phyloP scores from a whole-genome alignment of 768 basidiomycete genomes.

The Exsudoporus frostii region DNA sequence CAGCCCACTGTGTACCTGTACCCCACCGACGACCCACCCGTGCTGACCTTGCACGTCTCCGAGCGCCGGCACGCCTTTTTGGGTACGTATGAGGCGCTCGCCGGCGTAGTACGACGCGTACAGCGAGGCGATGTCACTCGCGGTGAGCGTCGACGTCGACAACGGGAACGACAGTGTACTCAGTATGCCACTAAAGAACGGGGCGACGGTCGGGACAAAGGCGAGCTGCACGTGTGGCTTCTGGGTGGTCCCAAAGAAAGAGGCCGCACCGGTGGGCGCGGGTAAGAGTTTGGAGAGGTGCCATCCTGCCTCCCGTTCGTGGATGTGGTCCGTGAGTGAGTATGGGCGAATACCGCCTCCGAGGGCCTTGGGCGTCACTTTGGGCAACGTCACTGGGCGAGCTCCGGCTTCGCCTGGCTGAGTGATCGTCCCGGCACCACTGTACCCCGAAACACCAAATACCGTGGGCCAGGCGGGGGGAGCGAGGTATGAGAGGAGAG shows the following conservation, averaged over 20 bases:
- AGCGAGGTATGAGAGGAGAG: conserved; percentile 72
- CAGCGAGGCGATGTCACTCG: conserved; percentile 65
- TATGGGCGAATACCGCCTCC: conserved; percentile 79
- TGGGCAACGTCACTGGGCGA: conserved; percentile 71
- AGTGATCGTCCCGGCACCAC: conserved; percentile 87
- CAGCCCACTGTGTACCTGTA: conserved; percentile 87
- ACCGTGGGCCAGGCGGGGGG: conserved; percentile 67
- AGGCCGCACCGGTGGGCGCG: not conserved
- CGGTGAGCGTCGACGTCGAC: conserved; percentile 52
- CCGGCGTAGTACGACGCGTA: conserved; percentile 75
- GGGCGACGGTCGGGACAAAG: conserved; percentile 83
- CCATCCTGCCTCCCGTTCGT: conserved; percentile 90
- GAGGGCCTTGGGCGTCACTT: conserved; percentile 75
- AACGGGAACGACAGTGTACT: conserved; percentile 85
- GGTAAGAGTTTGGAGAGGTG: conserved; percentile 70
- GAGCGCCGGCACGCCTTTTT: conserved; percentile 69
- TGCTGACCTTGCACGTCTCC: conserved; percentile 78
- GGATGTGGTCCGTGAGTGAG: conserved; percentile 93
- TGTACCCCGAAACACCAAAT: conserved; percentile 92
- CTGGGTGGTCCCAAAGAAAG: too few species aligned
- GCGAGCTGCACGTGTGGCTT: conserved; percentile 61
- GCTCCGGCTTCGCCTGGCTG: conserved; percentile 59
- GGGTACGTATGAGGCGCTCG: conserved; percentile 70
- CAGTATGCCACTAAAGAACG: conserved; percentile 97
- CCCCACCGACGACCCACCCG: conserved; percentile 88